phyloP scores from a whole-genome alignment of 495 filamentous ascomycete species.

The Thermochaetoides thermophila region DNA sequence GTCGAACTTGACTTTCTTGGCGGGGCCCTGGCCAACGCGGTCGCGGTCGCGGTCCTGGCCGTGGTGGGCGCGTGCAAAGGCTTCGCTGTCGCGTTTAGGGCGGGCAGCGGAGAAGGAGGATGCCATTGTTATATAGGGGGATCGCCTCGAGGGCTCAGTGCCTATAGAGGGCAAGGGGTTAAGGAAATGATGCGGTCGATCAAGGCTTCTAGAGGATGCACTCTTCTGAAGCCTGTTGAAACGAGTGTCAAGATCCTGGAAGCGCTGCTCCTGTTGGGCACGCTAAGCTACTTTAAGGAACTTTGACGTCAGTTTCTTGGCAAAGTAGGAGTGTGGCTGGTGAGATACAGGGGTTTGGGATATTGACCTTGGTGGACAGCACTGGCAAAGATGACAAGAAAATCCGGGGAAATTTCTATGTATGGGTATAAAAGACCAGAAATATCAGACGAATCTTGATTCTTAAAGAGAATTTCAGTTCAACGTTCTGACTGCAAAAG shows the following conservation, averaged over 20 bases:
- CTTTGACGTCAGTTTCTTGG: constrained; percentile 6
- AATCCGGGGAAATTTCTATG: too few species aligned
- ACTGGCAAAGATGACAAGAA: too few species aligned
- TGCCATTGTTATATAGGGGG: constrained; percentile 34
- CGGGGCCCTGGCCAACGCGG: constrained; percentile 15
- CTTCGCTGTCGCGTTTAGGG: constrained; percentile 70
- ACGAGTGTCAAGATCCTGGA: too few species aligned
- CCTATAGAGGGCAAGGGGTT: background rate
- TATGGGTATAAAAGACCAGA: too few species aligned
- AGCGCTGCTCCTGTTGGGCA: too few species aligned
- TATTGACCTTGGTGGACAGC: too few species aligned
- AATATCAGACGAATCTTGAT: too few species aligned
- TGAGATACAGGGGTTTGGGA: too few species aligned
- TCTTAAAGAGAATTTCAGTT: too few species aligned
- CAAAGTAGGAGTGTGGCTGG: background rate
- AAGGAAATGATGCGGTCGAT: background rate
- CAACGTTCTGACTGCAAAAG: background rate
- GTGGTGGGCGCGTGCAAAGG: constrained; percentile 59
- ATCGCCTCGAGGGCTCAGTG: background rate
- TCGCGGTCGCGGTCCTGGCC: constrained; percentile 36
- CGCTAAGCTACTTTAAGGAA: too few species aligned
- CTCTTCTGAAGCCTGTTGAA: too few species aligned
- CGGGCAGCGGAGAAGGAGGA: constrained; percentile 48
- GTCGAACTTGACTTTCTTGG: constrained; percentile 89
- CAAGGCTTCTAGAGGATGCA: background rate